Base-by-base conservation (phyloP, 768 basidiomycete species). In the Coprinopsis strossmayeri region DNA sequence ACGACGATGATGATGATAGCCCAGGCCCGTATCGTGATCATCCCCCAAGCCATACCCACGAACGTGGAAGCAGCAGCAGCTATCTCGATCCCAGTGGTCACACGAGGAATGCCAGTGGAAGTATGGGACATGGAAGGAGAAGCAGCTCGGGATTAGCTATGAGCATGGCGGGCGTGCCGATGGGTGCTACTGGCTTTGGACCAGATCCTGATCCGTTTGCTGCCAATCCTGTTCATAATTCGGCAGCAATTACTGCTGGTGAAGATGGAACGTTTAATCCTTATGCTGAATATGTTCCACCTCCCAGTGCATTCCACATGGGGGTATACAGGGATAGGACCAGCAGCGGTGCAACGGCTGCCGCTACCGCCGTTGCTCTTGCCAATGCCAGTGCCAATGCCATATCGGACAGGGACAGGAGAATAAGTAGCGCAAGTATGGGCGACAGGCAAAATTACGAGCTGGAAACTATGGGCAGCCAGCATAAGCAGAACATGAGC, bases 1-100 rank as follows among this genome's bases (percentile, higher is more conserved):
- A 84, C 53, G 84, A 82, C 45, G 79, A 83, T 45, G 77, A 78
- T 39, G 55, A 56, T 41, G 53, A n/a, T n/a, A n/a, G 49, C 17
- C 42, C 48, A 9, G 55, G 53, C 38, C 52, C 48, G 25, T 46
- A 46, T 35, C 49, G 50, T 15, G 38, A 45, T 32, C 43, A 45
- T 27, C 27, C 28, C 27, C 5, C 5, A 3, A 32, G 18, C 27
- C 25, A 45, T 32, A 27, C n/a, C 18, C 27, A 45, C 11, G 43
- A 32, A 27, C 43, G 43, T 3, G 43, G 43, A 11, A 45, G 43
- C 20, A 45, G 43, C 27, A 45, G 27, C 43, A 45, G 43, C 43
- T 45, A 45, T 32, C 43, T 45, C 27, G 43, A 45, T 20, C 43
- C 43, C 30, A 38, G 17, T 38, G 35, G 35, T 5, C 28, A 27